Evolutionary conservation across 345 rosid genomes (phyloP).

Genomic region (Nephelium lappaceum): DNA sequence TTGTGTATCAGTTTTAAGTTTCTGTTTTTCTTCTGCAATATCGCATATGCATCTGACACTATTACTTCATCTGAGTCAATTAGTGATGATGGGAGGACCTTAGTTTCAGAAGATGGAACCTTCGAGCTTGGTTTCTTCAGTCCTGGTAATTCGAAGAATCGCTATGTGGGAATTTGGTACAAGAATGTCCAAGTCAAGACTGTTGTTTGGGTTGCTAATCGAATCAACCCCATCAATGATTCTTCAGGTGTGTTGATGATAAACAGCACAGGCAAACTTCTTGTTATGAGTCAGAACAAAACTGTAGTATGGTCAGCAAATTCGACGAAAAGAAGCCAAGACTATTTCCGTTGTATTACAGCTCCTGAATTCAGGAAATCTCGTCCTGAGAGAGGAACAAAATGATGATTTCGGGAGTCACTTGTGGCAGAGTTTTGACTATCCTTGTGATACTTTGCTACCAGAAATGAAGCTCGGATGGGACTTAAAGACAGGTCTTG

Average conservation of each 20-base stretch:
- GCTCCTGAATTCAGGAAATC: constrained; percentile 54
- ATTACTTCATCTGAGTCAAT: neutral
- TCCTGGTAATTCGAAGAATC: constrained; percentile 37
- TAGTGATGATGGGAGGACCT: constrained; percentile 15
- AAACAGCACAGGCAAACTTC: constrained; percentile 21
- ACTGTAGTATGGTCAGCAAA: constrained; percentile 39
- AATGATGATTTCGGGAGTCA: neutral
- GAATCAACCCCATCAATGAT: constrained; percentile 41
- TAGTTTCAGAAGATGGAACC: constrained; percentile 29
- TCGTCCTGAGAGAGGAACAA: constrained; percentile 38
- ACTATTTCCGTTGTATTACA: constrained; percentile 27
- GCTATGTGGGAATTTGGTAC: constrained; percentile 60
- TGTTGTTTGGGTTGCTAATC: constrained; percentile 60
- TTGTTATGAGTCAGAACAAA: constrained; percentile 22
- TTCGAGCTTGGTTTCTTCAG: constrained; percentile 46
- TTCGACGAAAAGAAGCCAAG: constrained; percentile 19
- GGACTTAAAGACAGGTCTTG: constrained; percentile 25
- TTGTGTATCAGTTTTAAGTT: neutral
- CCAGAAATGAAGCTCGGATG: constrained; percentile 46
- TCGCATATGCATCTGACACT: constrained; percentile 15
- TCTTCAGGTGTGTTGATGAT: constrained; percentile 43
- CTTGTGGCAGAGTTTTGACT: constrained; percentile 53
- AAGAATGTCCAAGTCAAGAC: constrained; percentile 36
- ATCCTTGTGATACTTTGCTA: constrained; percentile 44
- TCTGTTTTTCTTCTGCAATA: neutral